Evolutionary conservation across 2,329 filamentous ascomycete species (phyloP), one percentile per base, ranked within the genome.

Genomic region (Phaeosphaeriaceae sp.): DNA sequence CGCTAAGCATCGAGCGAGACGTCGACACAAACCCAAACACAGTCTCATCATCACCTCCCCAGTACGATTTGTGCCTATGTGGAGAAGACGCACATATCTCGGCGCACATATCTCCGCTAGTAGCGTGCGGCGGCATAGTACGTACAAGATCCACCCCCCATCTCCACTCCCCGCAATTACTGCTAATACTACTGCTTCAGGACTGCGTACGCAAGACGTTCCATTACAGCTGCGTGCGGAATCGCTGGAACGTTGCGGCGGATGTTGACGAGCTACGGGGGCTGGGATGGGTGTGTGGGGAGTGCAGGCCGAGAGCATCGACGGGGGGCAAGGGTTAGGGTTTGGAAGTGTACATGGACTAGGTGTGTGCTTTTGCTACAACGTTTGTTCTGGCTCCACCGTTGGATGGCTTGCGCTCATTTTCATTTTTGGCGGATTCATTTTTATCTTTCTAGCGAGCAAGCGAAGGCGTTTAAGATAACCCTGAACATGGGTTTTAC

Each of bases 131-230:
- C 8, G 52, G 44, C 39, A 46, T 53, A 13, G 64, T 66, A 54
- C 53, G 62, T 6, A 21, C 5, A 8, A 42, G 8, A n/a, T n/a
- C 28, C 13, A 6, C 7, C 7, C 26, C 21, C 15, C 13, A 26
- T n/a, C 16, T n/a, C n/a, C n/a, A n/a, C n/a, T n/a, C n/a, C n/a
- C 17, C 17, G 12, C 28, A 20, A 20, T 15, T 9, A 13, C 7
- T 8, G 23, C 38, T 46, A 35, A 52, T 29, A 21, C 3, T n/a
- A n/a, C n/a, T n/a, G n/a, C 11, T 1, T 26, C 13, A 67, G 63
- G 46, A 57, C 29, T 67, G 64, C 29, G 44, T 61, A 21, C 61
- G 63, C 6, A 48, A 51, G 13, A 41, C 46, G 7, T 67, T 63
- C 40, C 64, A 67, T 18, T 33, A 59, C 4, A 40, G 56, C 8